phyloP scores from a whole-genome alignment of 78 protist species.

The Trichosphaerium sp. region DNA sequence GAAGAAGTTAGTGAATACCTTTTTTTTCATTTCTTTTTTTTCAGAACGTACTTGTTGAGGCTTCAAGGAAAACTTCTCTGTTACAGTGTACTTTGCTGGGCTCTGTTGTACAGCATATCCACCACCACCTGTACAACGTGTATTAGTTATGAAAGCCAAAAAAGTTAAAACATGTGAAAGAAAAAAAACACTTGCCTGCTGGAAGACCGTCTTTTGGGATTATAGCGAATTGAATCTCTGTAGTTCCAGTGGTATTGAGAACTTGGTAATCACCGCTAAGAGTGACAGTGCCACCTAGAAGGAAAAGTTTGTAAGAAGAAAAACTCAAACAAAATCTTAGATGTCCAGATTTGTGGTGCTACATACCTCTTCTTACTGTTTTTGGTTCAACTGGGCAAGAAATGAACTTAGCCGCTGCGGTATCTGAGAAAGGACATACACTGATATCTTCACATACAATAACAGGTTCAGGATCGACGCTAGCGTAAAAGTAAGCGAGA shows the following conservation, averaged over 20 bases:
- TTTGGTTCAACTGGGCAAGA: slow-evolving; percentile 1
- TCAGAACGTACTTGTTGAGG: slow-evolving; percentile 8
- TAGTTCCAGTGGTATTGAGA: not conserved
- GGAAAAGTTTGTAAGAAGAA: no score
- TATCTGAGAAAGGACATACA: slow-evolving; percentile 15
- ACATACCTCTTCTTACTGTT: no score
- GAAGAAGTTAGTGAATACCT: no score
- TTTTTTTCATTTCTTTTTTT: not conserved
- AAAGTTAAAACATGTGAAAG: no score
- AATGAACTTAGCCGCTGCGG: slow-evolving; percentile 1
- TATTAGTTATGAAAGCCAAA: no score
- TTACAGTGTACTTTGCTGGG: slow-evolving; percentile 4
- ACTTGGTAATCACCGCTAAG: slow-evolving; percentile 4
- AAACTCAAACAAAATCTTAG: no score
- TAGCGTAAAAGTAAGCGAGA: no score
- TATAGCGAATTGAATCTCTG: slow-evolving; percentile 13
- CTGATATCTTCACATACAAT: slow-evolving; percentile 10
- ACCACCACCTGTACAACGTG: no score
- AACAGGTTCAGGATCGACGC: slow-evolving; percentile 33
- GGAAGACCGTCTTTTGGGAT: slow-evolving; percentile 17
- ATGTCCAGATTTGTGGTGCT: no score
- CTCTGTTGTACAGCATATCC: slow-evolving; percentile 1
- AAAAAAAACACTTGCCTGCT: slow-evolving; percentile 11
- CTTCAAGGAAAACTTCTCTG: not conserved
- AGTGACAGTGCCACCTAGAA: slow-evolving; percentile 9